Conservation (phyloP, 805 yeast genomes). For the Candida parachauliodes region DNA sequence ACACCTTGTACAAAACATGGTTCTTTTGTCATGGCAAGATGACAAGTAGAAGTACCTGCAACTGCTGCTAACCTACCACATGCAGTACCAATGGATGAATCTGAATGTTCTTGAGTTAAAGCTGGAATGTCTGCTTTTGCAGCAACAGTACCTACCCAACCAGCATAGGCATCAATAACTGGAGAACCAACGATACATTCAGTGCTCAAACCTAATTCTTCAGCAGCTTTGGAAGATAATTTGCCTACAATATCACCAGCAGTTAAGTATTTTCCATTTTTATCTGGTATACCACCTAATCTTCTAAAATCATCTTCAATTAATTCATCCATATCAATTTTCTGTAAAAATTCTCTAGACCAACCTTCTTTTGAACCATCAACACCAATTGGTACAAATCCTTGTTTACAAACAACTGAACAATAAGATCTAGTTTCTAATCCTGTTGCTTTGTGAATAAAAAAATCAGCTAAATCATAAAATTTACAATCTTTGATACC, state of each 20-base stretch:
- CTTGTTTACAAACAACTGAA: conserved; percentile 94
- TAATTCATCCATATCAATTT: conserved; percentile 73
- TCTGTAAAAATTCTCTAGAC: conserved; percentile 72
- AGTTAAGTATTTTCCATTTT: conserved; percentile 67
- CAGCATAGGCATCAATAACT: conserved; percentile 97
- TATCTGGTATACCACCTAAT: conserved; percentile 79
- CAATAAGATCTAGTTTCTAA: conserved; percentile 83
- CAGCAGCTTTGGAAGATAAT: conserved; percentile 63
- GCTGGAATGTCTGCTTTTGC: conserved; percentile 69
- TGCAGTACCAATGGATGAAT: conserved; percentile 51
- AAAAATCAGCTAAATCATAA: conserved; percentile 87
- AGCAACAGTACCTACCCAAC: conserved; percentile 98
- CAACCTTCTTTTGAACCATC: conserved; percentile 86
- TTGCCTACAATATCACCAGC: conserved; percentile 91
- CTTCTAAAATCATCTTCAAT: conserved; percentile 70
- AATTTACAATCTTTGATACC: conserved; percentile 65
- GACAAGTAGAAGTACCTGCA: conserved; percentile 98
- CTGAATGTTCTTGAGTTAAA: conserved; percentile 45
- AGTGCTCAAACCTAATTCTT: conserved; percentile 76
- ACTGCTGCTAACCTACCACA: conserved; percentile 93
- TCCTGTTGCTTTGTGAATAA: conserved; percentile 89
- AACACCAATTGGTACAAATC: conserved; percentile 88
- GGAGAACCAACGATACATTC: conserved; percentile 88
- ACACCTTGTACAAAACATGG: conserved; percentile 93
- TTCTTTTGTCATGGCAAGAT: conserved; percentile 78